Conservation (phyloP, 2,329 filamentous ascomycete genomes). For the Exophiala lecanii-corni region DNA sequence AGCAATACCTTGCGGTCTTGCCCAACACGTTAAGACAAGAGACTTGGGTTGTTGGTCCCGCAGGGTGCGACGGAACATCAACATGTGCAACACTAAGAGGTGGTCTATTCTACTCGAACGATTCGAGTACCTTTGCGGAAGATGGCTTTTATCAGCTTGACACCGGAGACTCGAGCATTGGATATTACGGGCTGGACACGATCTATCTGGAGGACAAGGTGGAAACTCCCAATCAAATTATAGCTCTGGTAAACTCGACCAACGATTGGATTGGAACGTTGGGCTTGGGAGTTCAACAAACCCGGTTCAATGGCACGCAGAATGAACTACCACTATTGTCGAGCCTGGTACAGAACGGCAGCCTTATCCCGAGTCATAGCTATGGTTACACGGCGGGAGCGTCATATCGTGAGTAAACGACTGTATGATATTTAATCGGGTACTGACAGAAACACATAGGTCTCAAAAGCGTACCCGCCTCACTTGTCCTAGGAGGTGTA, state of each 20-base stretch:
- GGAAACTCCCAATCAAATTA: constrained; percentile 29
- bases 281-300: constrained; percentile 29
- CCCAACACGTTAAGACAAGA: constrained; percentile 30
- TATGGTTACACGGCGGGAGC: constrained; percentile 34
- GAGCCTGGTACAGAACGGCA: constrained; percentile 28
- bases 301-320: constrained; percentile 26
- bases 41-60: constrained; percentile 29
- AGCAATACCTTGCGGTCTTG: constrained; percentile 30
- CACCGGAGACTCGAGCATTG: constrained; percentile 25
- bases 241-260: constrained; percentile 31
- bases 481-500: constrained; percentile 32
- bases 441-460: constrained; percentile 17
- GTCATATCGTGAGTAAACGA: constrained; percentile 27
- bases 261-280: constrained; percentile 34
- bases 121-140: constrained; percentile 32
- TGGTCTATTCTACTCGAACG: constrained; percentile 31
- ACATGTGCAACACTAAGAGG: constrained; percentile 29
- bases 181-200: constrained; percentile 36
- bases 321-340: constrained; percentile 28
- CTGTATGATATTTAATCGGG: not conserved
- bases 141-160: constrained; percentile 29
- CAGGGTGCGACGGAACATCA: constrained; percentile 28
- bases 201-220: constrained; percentile 28
- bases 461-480: constrained; percentile 30
- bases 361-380: constrained; percentile 30